phyloP scores from a whole-genome alignment of 148 eudicot genomes.

The Polygonum maritimum region DNA sequence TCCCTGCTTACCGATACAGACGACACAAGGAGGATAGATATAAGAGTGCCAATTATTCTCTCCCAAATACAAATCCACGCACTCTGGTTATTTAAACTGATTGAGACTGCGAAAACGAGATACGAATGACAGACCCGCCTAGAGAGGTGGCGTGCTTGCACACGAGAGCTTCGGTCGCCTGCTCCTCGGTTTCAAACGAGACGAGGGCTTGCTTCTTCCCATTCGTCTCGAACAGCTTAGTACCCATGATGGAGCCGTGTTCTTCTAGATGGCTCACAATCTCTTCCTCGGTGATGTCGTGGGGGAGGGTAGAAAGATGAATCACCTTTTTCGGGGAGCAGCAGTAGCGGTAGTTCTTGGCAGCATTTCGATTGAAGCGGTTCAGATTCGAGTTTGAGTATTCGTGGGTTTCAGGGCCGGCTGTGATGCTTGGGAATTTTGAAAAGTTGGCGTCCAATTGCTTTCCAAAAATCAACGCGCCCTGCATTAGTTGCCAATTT shows the following conservation, averaged over 20 bases:
- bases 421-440: slow-evolving; percentile 71
- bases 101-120: slow-evolving; percentile 86
- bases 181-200: slow-evolving; percentile 75
- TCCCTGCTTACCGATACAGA: not conserved
- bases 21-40: not conserved
- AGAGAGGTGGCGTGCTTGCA: slow-evolving; percentile 91
- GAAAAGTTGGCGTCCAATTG: slow-evolving; percentile 86
- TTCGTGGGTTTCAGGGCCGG: slow-evolving; percentile 83
- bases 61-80: not conserved
- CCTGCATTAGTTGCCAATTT: slow-evolving; percentile 26
- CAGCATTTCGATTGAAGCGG: slow-evolving; percentile 85
- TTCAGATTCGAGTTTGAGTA: slow-evolving; percentile 84
- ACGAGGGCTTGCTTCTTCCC: slow-evolving; percentile 87
- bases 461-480: slow-evolving; percentile 84
- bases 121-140: slow-evolving; percentile 65
- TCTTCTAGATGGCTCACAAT: slow-evolving; percentile 70
- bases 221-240: slow-evolving; percentile 84
- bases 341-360: slow-evolving; percentile 90
- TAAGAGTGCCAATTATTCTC: not conserved
- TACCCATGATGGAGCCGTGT: slow-evolving; percentile 58
- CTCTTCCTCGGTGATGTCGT: slow-evolving; percentile 76
- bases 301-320: slow-evolving; percentile 80
- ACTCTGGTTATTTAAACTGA: slow-evolving; percentile 16
- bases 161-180: slow-evolving; percentile 92
- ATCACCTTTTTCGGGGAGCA: slow-evolving; percentile 96